Evolutionary conservation across 148 eudicot species (phyloP).

Genomic region (Camellia granthamiana): DNA sequence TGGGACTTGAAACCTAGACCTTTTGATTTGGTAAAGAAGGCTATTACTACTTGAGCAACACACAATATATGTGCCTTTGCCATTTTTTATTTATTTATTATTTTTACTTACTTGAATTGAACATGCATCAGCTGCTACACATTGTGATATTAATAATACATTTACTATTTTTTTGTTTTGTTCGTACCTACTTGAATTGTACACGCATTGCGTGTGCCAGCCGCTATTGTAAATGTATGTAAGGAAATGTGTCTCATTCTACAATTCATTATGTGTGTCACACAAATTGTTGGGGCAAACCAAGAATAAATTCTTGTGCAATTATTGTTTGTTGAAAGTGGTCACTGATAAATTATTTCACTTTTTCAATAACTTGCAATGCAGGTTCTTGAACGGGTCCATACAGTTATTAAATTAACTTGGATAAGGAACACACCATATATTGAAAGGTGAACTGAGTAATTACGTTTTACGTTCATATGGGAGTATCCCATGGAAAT

Average conservation of each 20-base stretch:
- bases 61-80: too few relatives aligned
- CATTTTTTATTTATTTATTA: too few relatives aligned
- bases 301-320: slow-evolving; percentile 8
- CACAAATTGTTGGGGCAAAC: slow-evolving; percentile 4
- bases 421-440: slow-evolving; percentile 88
- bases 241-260: neutral
- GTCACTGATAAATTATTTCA: neutral
- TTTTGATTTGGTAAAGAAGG: too few relatives aligned
- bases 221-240: neutral
- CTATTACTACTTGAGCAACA: too few relatives aligned
- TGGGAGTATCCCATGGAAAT: neutral
- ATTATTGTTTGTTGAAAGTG: slow-evolving; percentile 9
- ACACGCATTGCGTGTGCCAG: too few relatives aligned
- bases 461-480: neutral
- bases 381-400: slow-evolving; percentile 71
- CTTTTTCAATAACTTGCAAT: slow-evolving; percentile 11
- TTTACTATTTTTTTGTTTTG: too few relatives aligned
- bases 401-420: slow-evolving; percentile 62
- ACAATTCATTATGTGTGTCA: neutral
- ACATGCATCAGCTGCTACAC: too few relatives aligned
- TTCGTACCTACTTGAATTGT: too few relatives aligned
- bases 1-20: too few relatives aligned
- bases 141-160: too few relatives aligned
- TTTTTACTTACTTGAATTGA: too few relatives aligned
- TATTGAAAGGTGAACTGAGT: slow-evolving; percentile 51